These are phyloP conservation scores for Infundibulicybe gibba DNA, from an alignment of 768 basidiomycete species.

Conservation along the genomic window DNA sequence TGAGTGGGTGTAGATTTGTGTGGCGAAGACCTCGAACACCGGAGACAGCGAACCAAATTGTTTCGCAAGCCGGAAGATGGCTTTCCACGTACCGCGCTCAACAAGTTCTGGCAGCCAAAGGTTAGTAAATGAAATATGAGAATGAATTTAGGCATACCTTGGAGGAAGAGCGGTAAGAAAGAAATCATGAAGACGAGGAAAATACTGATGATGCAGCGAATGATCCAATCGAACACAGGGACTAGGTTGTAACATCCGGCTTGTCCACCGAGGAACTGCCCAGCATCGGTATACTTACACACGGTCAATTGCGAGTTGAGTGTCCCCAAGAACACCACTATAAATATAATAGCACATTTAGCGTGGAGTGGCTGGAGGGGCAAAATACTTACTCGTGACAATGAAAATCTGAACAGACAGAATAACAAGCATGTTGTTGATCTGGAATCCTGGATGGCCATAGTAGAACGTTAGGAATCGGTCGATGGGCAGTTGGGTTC, in stretches of 20 bases:
- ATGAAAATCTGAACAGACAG: conserved; percentile 95
- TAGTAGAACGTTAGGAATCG: conserved; percentile 99
- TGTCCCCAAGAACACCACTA: conserved; percentile 94
- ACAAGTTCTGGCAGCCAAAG: conserved; percentile 72
- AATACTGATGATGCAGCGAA: conserved; percentile 94
- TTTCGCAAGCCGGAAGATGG: conserved; percentile 86
- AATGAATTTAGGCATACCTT: conserved; percentile 52
- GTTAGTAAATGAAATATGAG: background rate
- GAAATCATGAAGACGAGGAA: conserved; percentile 98
- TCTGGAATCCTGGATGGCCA: conserved; percentile 98
- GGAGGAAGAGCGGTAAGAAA: conserved; percentile 91
- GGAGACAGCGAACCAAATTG: conserved; percentile 95
- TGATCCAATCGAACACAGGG: conserved; percentile 94
- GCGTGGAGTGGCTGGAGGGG: background rate
- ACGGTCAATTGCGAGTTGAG: conserved; percentile 77
- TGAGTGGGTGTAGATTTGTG: conserved; percentile 97
- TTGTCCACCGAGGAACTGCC: conserved; percentile 74
- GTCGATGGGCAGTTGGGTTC: conserved; percentile 96
- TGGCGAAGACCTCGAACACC: conserved; percentile 96
- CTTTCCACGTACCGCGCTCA: conserved; percentile 91
- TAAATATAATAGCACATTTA: conserved; percentile 1
- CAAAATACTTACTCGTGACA: conserved; percentile 65
- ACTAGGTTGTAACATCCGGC: conserved; percentile 91
- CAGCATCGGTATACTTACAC: conserved; percentile 73
- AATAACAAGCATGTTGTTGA: conserved; percentile 99